Evolutionary conservation across 768 basidiomycete species (phyloP).

Genomic region (Leccinum fibrillosum): DNA sequence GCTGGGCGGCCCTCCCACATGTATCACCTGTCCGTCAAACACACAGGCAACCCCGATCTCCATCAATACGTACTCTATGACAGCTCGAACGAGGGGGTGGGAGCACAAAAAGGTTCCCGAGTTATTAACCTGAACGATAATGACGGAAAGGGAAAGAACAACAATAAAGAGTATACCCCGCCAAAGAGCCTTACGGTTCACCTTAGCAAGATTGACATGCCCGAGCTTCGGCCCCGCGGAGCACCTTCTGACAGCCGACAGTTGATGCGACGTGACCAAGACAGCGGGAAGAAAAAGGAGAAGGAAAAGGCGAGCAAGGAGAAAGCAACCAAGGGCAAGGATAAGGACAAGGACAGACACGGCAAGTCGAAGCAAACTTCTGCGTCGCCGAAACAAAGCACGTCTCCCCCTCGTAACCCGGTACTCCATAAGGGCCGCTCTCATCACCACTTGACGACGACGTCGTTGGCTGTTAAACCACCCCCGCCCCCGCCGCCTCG

Average conservation of each 20-base stretch:
- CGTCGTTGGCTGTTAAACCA: constrained; percentile 30
- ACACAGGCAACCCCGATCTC: constrained; percentile 55
- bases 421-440: constrained; percentile 21
- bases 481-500: constrained; percentile 12
- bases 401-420: constrained; percentile 10
- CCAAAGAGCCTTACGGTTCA: constrained; percentile 69
- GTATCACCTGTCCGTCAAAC: constrained; percentile 30
- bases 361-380: not conserved
- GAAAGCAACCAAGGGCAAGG: constrained; percentile 41
- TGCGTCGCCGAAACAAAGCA: not conserved
- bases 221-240: constrained; percentile 51
- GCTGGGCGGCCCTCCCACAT: not conserved
- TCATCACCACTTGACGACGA: constrained; percentile 8
- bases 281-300: constrained; percentile 5
- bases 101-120: constrained; percentile 50
- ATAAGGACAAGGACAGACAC: constrained; percentile 9
- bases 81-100: constrained; percentile 22
- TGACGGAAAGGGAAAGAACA: constrained; percentile 36
- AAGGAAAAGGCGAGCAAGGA: constrained; percentile 18
- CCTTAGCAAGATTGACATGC: constrained; percentile 85
- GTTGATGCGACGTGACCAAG: not conserved
- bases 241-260: not conserved
- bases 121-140: constrained; percentile 63
- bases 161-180: constrained; percentile 52
- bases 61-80: constrained; percentile 80